These are phyloP conservation scores for Geotrichum klebahnii DNA, from an alignment of 1,139 yeast species.

Conservation along the genomic window DNA sequence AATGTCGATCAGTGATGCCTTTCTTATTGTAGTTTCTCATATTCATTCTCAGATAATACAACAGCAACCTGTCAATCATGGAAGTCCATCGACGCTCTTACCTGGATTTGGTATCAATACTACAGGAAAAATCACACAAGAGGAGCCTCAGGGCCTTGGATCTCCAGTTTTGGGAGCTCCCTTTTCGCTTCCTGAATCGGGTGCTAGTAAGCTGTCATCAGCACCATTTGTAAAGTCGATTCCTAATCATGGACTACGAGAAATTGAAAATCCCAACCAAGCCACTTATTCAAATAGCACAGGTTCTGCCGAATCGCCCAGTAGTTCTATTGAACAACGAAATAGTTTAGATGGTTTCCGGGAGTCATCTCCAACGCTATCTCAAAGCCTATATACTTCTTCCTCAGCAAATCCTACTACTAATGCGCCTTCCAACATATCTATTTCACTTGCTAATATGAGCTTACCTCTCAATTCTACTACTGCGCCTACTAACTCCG, in stretches of 20 bases:
- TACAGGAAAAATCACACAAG: too few relatives aligned
- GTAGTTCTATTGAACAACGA: neutral
- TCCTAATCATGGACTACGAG: neutral
- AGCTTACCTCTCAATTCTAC: too few relatives aligned
- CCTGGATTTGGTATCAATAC: too few relatives aligned
- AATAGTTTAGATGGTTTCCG: neutral
- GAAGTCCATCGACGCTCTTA: too few relatives aligned
- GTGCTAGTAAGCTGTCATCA: too few relatives aligned
- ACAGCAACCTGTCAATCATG: too few relatives aligned
- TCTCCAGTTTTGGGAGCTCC: too few relatives aligned
- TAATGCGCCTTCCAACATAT: neutral
- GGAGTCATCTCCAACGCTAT: constrained; percentile 4
- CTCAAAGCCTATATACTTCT: neutral
- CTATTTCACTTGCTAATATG: too few relatives aligned
- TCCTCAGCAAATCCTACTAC: neutral
- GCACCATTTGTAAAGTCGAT: neutral
- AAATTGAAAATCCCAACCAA: too few relatives aligned
- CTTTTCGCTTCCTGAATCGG: too few relatives aligned
- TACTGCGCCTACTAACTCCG: too few relatives aligned
- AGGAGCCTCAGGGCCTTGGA: too few relatives aligned
- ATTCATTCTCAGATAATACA: neutral
- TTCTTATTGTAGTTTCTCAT: constrained; percentile 29
- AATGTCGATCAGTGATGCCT: constrained; percentile 65
- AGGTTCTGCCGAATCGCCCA: neutral
- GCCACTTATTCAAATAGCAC: neutral